These are phyloP conservation scores for Batkoa obscura DNA, from an alignment of 371 early-diverging fungal genomes.

Conservation along the genomic window DNA sequence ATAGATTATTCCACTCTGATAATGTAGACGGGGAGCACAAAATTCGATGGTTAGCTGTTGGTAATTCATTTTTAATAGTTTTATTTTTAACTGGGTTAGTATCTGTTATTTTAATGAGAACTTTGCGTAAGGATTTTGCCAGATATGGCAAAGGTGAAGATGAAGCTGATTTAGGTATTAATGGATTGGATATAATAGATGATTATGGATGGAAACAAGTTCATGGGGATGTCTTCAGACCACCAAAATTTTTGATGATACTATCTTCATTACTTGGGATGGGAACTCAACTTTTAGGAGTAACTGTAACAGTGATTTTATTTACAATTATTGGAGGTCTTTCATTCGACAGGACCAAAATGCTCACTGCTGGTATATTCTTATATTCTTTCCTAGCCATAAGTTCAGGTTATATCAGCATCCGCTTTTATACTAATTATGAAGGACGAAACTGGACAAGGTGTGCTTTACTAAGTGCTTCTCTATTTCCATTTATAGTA, in stretches of 20 bases:
- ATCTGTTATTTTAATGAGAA: conserved; percentile 33
- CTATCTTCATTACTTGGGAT: conserved; percentile 52
- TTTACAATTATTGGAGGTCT: not conserved
- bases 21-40: conserved; percentile 8
- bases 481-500: conserved; percentile 48
- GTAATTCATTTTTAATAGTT: conserved; percentile 71
- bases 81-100: conserved; percentile 59
- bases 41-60: conserved; percentile 76
- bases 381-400: conserved; percentile 56
- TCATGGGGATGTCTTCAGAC: conserved; percentile 72
- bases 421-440: conserved; percentile 44
- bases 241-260: conserved; percentile 42
- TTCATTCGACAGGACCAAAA: not conserved
- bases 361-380: conserved; percentile 56
- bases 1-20: not conserved
- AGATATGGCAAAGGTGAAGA: conserved; percentile 46
- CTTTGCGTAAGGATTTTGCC: conserved; percentile 56
- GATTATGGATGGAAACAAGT: conserved; percentile 85
- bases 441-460: conserved; percentile 51
- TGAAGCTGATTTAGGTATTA: too few relatives aligned
- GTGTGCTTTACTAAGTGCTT: conserved; percentile 44
- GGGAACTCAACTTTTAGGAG: conserved; percentile 15
- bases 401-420: conserved; percentile 47
- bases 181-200: conserved; percentile 38
- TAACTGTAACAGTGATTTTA: not conserved